Percentiles rank a stretch among this genome's conserved stretches.
Conservation (phyloP, 805 yeast species). For the Zygosaccharomyces pseudorouxii region DNA sequence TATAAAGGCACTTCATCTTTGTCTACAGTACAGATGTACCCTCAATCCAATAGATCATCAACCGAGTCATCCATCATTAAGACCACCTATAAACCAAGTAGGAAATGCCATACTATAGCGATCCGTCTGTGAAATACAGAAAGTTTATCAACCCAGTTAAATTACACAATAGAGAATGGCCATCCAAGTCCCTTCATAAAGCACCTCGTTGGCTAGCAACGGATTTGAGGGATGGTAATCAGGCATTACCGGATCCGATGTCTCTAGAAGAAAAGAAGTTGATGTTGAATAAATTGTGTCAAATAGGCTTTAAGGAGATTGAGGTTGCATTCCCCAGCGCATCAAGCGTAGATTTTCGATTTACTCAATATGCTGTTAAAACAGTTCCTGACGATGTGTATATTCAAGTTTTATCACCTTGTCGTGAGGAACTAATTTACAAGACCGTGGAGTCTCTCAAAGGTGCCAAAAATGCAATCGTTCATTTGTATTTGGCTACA, state of each 20-base stretch:
- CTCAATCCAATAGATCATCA: background rate
- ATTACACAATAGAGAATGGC: conserved; percentile 67
- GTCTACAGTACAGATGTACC: background rate
- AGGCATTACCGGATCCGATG: conserved; percentile 80
- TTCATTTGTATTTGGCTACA: conserved; percentile 72
- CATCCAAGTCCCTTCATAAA: conserved; percentile 55
- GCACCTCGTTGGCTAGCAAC: conserved; percentile 81
- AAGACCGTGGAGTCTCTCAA: conserved; percentile 69
- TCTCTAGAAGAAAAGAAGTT: conserved; percentile 66
- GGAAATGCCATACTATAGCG: conserved; percentile 36
- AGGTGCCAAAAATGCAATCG: conserved; percentile 68
- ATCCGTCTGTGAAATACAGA: conserved; percentile 60
- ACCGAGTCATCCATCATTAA: too few relatives aligned
- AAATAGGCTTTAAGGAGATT: conserved; percentile 74
- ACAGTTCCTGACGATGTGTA: conserved; percentile 71
- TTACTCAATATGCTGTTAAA: conserved; percentile 74
- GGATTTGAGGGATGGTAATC: conserved; percentile 78
- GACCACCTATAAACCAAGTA: background rate
- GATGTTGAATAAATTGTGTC: conserved; percentile 65
- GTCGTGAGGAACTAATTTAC: conserved; percentile 65
- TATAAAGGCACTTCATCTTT: conserved; percentile 26
- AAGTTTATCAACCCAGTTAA: conserved; percentile 50
- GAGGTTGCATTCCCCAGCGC: conserved; percentile 81
- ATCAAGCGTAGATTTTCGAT: conserved; percentile 76
- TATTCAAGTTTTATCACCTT: conserved; percentile 70